Conservation (phyloP, 2,329 filamentous ascomycete species). For the Beauveria sp. region DNA sequence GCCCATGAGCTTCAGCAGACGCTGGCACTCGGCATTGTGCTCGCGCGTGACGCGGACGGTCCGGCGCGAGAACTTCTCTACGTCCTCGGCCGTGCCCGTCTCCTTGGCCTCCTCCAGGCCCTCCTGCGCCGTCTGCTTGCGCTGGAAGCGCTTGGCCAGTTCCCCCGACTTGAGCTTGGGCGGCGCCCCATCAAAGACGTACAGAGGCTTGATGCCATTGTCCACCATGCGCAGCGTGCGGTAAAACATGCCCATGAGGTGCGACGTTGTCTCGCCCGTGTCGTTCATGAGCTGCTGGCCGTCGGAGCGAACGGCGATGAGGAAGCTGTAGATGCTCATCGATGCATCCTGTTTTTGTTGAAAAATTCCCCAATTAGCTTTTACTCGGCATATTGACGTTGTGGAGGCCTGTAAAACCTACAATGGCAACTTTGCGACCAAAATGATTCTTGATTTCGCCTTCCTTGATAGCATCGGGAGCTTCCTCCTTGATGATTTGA, state of each 20-base stretch:
- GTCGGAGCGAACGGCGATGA: conserved; percentile 93
- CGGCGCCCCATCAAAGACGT: conserved; percentile 94
- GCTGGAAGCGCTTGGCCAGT: conserved; percentile 89
- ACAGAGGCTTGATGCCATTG: conserved; percentile 97
- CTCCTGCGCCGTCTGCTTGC: conserved; percentile 87
- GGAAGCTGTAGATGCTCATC: conserved; percentile 98
- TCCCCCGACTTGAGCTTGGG: conserved; percentile 97
- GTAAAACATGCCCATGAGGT: conserved; percentile 99
- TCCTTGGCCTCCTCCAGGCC: conserved; percentile 93
- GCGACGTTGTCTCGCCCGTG: conserved; percentile 90
- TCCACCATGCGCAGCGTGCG: conserved; percentile 96
- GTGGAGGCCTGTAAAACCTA: conserved; percentile 37
- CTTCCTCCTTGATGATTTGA: conserved; percentile 80
- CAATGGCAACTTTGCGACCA: conserved; percentile 94
- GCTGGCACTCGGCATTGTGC: conserved; percentile 92
- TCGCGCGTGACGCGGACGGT: conserved; percentile 94
- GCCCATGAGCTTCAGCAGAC: conserved; percentile 87
- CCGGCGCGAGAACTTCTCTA: conserved; percentile 92
- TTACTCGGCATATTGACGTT: neutral
- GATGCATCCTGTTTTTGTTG: conserved; percentile 45
- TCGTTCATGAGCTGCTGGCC: conserved; percentile 96
- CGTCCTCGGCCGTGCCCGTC: conserved; percentile 91
- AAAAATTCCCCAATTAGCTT: neutral
- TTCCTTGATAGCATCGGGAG: conserved; percentile 90
- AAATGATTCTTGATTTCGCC: conserved; percentile 99